Base-by-base conservation (phyloP, 805 yeast genomes). In the Wickerhamomyces sydowiorum region DNA sequence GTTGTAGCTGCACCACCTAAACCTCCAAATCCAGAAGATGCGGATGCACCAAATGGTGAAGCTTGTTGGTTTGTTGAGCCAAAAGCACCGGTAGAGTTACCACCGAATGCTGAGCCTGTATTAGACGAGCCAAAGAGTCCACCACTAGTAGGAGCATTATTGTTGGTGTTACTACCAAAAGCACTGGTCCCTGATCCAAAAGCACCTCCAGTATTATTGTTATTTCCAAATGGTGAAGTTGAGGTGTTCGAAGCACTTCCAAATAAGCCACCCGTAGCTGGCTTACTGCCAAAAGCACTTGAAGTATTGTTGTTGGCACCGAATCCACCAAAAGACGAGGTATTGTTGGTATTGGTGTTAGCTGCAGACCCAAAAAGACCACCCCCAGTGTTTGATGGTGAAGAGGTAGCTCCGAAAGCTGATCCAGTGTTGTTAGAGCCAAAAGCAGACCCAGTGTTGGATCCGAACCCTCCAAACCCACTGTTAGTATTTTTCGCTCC, bases 11-110 rank as follows among this genome's bases (percentile, higher is more conserved):
- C 24, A 29, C 17, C 32, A 45, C 48, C 49, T 35, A 52, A 39
- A 31, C 50, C 49, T 34, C 59, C 57, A 39, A 54, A 43, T 22
- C 59, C 57, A 18, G 38, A 36, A 2, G 60, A 32, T 21, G 47
- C 42, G 12, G 56, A 22, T 28, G 51, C 49, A 10, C 73, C 72
- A 45, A 75, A 75, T 19, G 75, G 67, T 2, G 78, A 68, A 13
- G 70, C 51, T 13, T 57, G 41, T 32, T 45, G 54, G 21, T 52
- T 42, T n/a, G 49, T 43, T 14, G 60, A 43, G 30, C 65, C 64
- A 48, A 60, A 59, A 7, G 54, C 44, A n/a, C 43, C 32, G 19
- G 39, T 40, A 5, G 40, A 36, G 4, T 46, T 46, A 14, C 61
- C 50, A 19, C 56, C 56, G 28, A 54, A 47, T 0, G 58, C 47